Conservation (phyloP, 352 stramenopile genomes). For the Pythium aquatile region DNA sequence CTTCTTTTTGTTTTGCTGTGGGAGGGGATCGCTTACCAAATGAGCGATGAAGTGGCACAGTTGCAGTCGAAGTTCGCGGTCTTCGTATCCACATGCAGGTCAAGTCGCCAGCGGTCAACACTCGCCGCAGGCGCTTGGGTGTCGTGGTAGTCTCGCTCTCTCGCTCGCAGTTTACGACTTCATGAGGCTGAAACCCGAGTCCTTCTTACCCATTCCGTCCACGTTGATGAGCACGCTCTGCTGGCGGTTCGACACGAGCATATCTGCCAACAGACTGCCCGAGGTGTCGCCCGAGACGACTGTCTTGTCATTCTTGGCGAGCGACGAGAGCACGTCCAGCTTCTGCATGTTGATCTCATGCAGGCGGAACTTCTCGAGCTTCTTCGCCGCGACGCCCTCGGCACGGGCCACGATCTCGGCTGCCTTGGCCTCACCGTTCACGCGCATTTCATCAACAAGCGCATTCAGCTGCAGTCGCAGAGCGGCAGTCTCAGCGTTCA, state of each 20-base stretch:
- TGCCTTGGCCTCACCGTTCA: conserved; percentile 28
- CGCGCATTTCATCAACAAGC: conserved; percentile 27
- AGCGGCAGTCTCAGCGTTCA: conserved; percentile 30
- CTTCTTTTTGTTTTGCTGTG: conserved; percentile 3
- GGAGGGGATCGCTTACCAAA: conserved; percentile 19
- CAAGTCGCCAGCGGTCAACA: background rate
- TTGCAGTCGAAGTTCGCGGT: background rate
- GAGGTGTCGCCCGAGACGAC: conserved; percentile 31
- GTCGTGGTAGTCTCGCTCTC: background rate
- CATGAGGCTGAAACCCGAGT: conserved; percentile 26
- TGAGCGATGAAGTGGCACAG: conserved; percentile 14
- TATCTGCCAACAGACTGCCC: conserved; percentile 29
- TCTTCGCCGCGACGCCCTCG: conserved; percentile 30
- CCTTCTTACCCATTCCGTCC: conserved; percentile 24
- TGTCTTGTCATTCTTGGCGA: conserved; percentile 29
- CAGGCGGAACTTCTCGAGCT: conserved; percentile 31
- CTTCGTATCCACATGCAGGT: conserved; percentile 3
- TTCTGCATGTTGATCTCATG: conserved; percentile 33
- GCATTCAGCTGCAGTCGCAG: conserved; percentile 28
- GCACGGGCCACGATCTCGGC: conserved; percentile 33
- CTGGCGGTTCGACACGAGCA: conserved; percentile 37
- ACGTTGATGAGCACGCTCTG: conserved; percentile 33
- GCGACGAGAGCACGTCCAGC: conserved; percentile 27
- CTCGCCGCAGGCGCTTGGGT: background rate
- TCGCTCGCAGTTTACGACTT: conserved; percentile 23